Percentiles rank a stretch among this genome's conserved stretches.
phyloP scores from a whole-genome alignment of 2,329 filamentous ascomycete species.

The Cryphonectria carpinicola region DNA sequence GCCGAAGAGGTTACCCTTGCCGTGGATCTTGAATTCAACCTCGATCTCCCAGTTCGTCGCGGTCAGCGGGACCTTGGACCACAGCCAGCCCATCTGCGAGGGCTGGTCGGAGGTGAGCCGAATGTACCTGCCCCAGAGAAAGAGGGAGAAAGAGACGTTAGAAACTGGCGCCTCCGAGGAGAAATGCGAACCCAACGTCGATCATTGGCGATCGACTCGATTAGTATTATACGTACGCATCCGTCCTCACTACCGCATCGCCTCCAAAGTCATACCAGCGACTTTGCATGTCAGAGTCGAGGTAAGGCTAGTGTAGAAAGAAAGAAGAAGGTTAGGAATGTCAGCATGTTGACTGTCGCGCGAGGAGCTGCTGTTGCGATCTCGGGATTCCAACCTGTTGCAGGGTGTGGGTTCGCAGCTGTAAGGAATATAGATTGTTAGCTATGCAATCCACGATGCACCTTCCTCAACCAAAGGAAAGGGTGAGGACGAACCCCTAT shows the following conservation, averaged over 20 bases:
- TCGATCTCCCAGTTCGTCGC: constrained; percentile 99
- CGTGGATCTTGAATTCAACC: constrained; percentile 92
- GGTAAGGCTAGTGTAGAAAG: constrained; percentile 70
- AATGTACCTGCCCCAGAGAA: constrained; percentile 68
- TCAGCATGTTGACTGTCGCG: constrained; percentile 31
- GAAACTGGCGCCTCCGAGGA: background rate
- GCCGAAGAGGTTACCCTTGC: constrained; percentile 86
- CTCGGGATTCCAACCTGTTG: constrained; percentile 64
- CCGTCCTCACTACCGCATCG: constrained; percentile 80
- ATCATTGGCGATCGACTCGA: background rate
- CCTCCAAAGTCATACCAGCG: constrained; percentile 99
- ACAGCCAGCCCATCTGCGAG: constrained; percentile 91
- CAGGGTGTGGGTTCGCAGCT: constrained; percentile 88
- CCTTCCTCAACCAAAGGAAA: background rate
- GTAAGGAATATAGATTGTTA: constrained; percentile 30
- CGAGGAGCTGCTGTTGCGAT: constrained; percentile 9
- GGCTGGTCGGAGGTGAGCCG: constrained; percentile 88
- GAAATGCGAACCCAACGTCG: background rate
- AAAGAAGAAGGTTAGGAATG: constrained; percentile 9
- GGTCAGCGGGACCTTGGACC: constrained; percentile 90
- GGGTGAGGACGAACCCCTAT: constrained; percentile 48
- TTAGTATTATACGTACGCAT: constrained; percentile 57
- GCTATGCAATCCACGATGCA: background rate
- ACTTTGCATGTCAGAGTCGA: constrained; percentile 97
- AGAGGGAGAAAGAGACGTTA: constrained; percentile 6